Evolutionary conservation across 805 yeast genomes (phyloP), one percentile per base, ranked within the genome.

Genomic region (Nakazawaea molendinolei): DNA sequence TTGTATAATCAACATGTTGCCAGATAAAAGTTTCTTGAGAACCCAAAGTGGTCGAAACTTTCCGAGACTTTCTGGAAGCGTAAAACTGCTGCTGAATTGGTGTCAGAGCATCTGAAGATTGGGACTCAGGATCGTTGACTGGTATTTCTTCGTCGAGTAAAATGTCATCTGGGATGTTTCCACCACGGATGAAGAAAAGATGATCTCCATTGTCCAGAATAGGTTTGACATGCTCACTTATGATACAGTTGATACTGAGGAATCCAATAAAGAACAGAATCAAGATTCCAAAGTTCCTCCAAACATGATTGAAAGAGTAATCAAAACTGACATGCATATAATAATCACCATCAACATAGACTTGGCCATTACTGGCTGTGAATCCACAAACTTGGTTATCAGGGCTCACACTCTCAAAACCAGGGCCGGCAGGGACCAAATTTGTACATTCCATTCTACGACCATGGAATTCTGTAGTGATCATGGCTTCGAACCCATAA

Each of bases 1-100:
- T 71, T 23, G 64, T 67, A 48, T 78, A 80, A 44, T 68, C 60
- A 10, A 80, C 73, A 46, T 78, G 60, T 47, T 68, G 71, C 87
- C 87, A 80, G 41, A 69, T 67, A 52, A 74, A 74, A 19, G 72
- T 55, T 45, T 76, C 80, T 38, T 56, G 50, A 1, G 65, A 59
- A 28, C 62, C 65, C 27, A 63, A 45, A 19, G 44, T 47, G 14
- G 28, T 16, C 5, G 12, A 10, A 28, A 40, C 30, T n/a, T n/a
- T 12, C 12, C 10, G 16, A 27, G 23, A 10, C 10, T 22, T 22
- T 22, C 23, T 22, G 23, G 23, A 22, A 22, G 8, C 23, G 10
- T 22, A 8, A 8, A 10, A 8, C 10, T 22, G 23, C 9, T 22
- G 8, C 10, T 22, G 9, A 22, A 22, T 10, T n/a, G n/a, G n/a